phyloP scores from a whole-genome alignment of 352 stramenopile genomes.

The Phytophthora pluvialis region DNA sequence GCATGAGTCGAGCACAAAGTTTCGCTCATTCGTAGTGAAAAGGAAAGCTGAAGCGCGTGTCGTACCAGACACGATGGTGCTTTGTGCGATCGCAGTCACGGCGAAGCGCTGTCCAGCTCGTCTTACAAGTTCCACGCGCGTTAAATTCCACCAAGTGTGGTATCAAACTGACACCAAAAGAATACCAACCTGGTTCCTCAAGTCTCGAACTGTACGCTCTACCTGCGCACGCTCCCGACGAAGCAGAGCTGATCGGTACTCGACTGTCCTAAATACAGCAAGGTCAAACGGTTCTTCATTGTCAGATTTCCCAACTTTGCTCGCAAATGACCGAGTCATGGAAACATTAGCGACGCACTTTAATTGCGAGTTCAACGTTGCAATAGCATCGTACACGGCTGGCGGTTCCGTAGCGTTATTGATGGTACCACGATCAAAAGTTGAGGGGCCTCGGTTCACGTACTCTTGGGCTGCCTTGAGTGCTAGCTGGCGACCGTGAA shows the following conservation, averaged over 20 bases:
- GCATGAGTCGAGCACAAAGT: not conserved
- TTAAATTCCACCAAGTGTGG: not conserved
- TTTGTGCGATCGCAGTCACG: constrained; percentile 23
- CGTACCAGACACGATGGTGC: constrained; percentile 36
- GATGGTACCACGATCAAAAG: not conserved
- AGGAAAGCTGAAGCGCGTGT: not conserved
- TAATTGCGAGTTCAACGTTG: constrained; percentile 18
- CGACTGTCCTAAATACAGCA: constrained; percentile 5
- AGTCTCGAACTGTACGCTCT: constrained; percentile 17
- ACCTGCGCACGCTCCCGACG: constrained; percentile 25
- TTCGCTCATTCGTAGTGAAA: not conserved
- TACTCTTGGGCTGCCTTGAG: constrained; percentile 25
- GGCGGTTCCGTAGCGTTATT: not conserved
- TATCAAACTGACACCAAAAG: not conserved
- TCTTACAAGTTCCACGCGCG: constrained; percentile 10
- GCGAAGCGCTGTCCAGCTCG: constrained; percentile 31
- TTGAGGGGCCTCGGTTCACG: constrained; percentile 17
- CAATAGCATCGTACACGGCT: constrained; percentile 42
- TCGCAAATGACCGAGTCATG: not conserved
- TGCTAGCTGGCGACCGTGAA: constrained; percentile 40
- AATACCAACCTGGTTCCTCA: constrained; percentile 28
- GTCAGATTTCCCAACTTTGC: not conserved
- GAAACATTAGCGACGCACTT: constrained; percentile 25
- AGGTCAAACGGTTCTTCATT: not conserved
- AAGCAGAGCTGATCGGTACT: constrained; percentile 11